phyloP scores from a whole-genome alignment of 2,329 filamentous ascomycete species.

The Phialophora chinensis region DNA sequence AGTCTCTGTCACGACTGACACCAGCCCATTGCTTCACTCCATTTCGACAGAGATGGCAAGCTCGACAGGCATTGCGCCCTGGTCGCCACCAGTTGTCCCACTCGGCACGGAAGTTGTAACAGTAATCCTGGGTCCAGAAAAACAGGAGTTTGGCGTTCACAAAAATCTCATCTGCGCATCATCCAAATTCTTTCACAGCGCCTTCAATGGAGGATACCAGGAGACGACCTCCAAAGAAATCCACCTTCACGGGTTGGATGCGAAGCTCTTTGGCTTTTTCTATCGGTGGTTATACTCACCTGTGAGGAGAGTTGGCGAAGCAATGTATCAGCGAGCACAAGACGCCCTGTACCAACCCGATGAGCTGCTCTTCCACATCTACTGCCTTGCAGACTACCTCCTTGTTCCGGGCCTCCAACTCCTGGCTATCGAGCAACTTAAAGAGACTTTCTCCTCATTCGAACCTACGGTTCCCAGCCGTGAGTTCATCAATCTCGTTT shows the following conservation, averaged over 20 bases:
- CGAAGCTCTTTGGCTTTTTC: slow-evolving; percentile 2
- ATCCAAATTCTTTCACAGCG: slow-evolving; percentile 5
- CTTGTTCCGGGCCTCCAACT: slow-evolving; percentile 7
- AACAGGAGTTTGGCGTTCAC: background rate
- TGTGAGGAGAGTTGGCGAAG: background rate
- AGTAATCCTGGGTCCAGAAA: background rate
- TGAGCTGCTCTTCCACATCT: background rate
- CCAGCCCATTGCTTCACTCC: background rate
- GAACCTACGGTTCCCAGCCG: slow-evolving; percentile 3
- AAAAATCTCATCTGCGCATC: background rate
- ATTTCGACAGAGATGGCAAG: background rate
- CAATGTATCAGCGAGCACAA: slow-evolving; percentile 4
- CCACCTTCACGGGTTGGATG: background rate
- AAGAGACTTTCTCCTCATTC: background rate
- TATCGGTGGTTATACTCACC: slow-evolving; percentile 8
- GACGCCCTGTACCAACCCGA: background rate
- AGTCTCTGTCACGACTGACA: background rate
- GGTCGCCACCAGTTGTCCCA: slow-evolving; percentile 1
- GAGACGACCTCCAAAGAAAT: background rate
- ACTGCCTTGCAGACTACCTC: background rate
- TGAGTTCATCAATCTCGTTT: background rate
- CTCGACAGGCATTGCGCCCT: background rate
- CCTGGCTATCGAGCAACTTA: slow-evolving; percentile 6
- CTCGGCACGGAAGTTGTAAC: background rate
- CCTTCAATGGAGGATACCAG: background rate